Evolutionary conservation across 306 rosid genomes (phyloP), one percentile per base, ranked within the genome.

Genomic region (Trichosanthes truncata): DNA sequence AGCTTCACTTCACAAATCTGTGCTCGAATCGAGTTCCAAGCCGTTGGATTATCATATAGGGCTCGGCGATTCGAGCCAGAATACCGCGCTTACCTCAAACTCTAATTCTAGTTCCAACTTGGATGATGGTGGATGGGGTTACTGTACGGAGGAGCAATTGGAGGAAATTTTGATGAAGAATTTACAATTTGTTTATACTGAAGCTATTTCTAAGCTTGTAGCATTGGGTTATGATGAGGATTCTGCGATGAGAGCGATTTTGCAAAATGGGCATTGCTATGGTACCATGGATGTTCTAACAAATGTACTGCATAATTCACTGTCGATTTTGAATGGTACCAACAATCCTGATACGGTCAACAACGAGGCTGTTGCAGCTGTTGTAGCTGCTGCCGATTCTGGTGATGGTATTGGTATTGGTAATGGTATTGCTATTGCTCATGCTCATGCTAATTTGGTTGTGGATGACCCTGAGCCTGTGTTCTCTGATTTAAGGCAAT

Each of bases 61-160:
- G 79, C 62, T 63, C 13, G 56, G 40, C 20, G 90, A 89, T 79
- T 78, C 87, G 23, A 60, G 78, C 18, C 89, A 74, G 69, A 85
- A 49, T 74, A 89, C 84, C n/a, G 83, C 45, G 57, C 38, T 86
- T 1, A 74, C n/a, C 62, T 59, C 84, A 0, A 85, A 77, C 78
- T 78, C 76, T 12, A 85, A 78, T 81, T 81, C 88, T 46, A 76
- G 45, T 71, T 74, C 90, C 78, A 84, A 78, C 46, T 36, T 23
- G 2, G 97, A 92, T 26, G 97, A 91, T 73, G 65, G 88, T 1
- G 97, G 92, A 14, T 94, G 97, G 95, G 95, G 95, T 21, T 92
- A 89, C 81, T 92, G 98, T 84, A 92, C 97, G 0, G 98, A 95
- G 81, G 98, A 95, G 48, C 98, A 95, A 78, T 82, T 95, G 76